Percentiles rank a stretch among this genome's conserved stretches.
Conservation (phyloP, 805 yeast genomes). For the baker's yeast (Saccharomyces cerevisiae) region DNA sequence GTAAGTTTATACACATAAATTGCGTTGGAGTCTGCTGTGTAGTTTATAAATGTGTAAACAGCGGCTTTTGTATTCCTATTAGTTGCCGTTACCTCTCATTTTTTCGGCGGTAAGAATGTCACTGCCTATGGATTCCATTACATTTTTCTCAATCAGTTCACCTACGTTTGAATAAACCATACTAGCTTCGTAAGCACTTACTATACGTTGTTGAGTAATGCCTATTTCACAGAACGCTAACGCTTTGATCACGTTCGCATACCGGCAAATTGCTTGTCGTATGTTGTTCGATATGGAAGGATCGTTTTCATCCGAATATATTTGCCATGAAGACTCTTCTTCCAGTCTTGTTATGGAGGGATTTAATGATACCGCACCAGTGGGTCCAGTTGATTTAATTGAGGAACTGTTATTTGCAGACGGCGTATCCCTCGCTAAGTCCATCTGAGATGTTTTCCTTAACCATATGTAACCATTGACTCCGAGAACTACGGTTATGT, state of each 20-base stretch:
- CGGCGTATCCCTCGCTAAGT: conserved; percentile 25
- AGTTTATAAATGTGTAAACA: too few relatives aligned
- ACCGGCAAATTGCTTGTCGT: conserved; percentile 72
- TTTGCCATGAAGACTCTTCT: conserved; percentile 91
- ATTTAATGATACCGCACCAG: conserved; percentile 24
- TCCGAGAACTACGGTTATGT: conserved; percentile 81
- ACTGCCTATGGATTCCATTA: conserved; percentile 63
- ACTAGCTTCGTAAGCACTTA: conserved; percentile 83
- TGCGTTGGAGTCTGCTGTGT: not conserved
- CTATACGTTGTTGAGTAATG: conserved; percentile 71
- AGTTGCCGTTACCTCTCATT: conserved; percentile 52
- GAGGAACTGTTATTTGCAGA: conserved; percentile 14
- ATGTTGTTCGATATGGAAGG: conserved; percentile 47
- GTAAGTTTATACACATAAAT: not conserved
- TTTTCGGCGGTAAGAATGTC: conserved; percentile 65
- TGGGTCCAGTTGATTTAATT: conserved; percentile 25
- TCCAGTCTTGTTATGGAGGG: conserved; percentile 72
- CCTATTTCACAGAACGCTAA: conserved; percentile 81
- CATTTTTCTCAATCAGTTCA: conserved; percentile 61
- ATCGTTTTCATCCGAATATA: conserved; percentile 85
- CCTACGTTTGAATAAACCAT: conserved; percentile 66
- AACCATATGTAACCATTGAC: conserved; percentile 95
- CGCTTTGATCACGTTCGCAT: conserved; percentile 75
- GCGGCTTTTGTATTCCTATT: not conserved
- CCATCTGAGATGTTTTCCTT: conserved; percentile 48